Percentiles rank a stretch among this genome's conserved stretches.
These are phyloP conservation scores for Rhynchospora tenuis DNA, from an alignment of 176 grass and related monocot species.

Conservation along the genomic window DNA sequence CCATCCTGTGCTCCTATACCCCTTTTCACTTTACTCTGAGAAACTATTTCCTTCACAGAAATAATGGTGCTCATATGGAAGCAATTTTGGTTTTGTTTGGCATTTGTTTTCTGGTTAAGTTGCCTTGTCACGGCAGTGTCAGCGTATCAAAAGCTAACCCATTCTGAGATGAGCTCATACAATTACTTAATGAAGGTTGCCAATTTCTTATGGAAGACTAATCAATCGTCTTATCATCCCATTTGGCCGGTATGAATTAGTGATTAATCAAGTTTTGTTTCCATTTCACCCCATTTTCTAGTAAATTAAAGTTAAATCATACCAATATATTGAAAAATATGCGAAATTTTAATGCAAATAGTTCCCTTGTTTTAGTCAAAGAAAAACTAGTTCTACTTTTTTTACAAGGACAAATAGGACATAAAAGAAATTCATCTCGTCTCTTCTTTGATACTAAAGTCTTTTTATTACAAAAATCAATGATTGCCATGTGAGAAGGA, in stretches of 20 bases:
- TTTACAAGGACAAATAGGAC: not conserved
- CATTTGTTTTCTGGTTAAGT: not conserved
- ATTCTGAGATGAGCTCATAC: not conserved
- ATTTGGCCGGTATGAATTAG: conserved; percentile 13
- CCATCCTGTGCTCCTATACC: not conserved
- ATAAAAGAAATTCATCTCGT: not conserved
- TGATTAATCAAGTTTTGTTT: not conserved
- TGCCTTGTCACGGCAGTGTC: not conserved
- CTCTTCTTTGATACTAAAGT: not conserved
- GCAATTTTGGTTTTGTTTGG: not conserved
- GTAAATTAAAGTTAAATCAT: not conserved
- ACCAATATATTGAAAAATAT: not conserved
- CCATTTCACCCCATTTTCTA: not conserved
- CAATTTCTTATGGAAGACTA: not conserved
- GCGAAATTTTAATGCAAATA: not conserved
- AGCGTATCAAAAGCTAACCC: not conserved
- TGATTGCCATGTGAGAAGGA: conserved; percentile 17
- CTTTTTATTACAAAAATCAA: not conserved
- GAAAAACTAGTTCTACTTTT: not conserved
- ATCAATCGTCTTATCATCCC: not conserved
- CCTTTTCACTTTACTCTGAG: not conserved
- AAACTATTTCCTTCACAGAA: conserved; percentile 6
- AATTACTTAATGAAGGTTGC: not conserved
- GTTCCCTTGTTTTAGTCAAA: not conserved
- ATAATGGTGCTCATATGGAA: conserved; percentile 8